Evolutionary conservation across 176 grass and related monocot genomes (phyloP).

Genomic region (Oryza punctata): DNA sequence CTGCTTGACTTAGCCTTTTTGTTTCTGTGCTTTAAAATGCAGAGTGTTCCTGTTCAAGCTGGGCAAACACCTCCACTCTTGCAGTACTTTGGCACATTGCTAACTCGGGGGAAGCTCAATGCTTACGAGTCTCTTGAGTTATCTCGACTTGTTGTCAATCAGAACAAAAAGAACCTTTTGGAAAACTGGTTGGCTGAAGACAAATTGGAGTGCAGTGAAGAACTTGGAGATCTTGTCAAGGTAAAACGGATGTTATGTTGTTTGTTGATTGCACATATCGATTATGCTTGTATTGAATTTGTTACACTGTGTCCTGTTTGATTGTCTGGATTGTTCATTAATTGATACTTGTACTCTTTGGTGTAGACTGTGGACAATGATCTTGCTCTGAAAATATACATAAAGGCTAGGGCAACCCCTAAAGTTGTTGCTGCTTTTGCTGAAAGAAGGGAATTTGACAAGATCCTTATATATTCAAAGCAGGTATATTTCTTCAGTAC

Average conservation of each 20-base stretch:
- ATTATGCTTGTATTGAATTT: neutral
- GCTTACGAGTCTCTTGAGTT: conserved; percentile 84
- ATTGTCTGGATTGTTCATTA: conserved; percentile 30
- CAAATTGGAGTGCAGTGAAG: conserved; percentile 95
- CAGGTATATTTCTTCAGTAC: conserved; percentile 55
- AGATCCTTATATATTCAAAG: conserved; percentile 94
- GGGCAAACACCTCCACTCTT: conserved; percentile 90
- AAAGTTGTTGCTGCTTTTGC: conserved; percentile 99
- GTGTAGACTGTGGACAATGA: conserved; percentile 97
- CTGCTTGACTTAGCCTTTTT: neutral
- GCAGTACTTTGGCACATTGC: conserved; percentile 85
- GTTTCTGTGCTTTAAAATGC: conserved; percentile 39
- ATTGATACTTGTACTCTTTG: neutral
- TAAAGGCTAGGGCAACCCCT: conserved; percentile 95
- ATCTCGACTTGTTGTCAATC: conserved; percentile 94
- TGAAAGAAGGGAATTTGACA: conserved; percentile 89
- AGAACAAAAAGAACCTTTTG: conserved; percentile 97
- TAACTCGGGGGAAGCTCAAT: conserved; percentile 96
- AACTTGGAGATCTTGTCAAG: conserved; percentile 94
- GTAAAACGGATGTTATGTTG: conserved; percentile 25
- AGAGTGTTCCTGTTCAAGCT: conserved; percentile 92
- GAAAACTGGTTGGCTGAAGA: conserved; percentile 95
- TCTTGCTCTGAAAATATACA: conserved; percentile 96
- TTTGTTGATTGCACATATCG: conserved; percentile 9
- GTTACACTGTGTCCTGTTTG: neutral